Percentiles rank a stretch among this genome's conserved stretches.
Conservation (phyloP, 2,329 filamentous ascomycete species). For the Cladophialophora chaetospira region DNA sequence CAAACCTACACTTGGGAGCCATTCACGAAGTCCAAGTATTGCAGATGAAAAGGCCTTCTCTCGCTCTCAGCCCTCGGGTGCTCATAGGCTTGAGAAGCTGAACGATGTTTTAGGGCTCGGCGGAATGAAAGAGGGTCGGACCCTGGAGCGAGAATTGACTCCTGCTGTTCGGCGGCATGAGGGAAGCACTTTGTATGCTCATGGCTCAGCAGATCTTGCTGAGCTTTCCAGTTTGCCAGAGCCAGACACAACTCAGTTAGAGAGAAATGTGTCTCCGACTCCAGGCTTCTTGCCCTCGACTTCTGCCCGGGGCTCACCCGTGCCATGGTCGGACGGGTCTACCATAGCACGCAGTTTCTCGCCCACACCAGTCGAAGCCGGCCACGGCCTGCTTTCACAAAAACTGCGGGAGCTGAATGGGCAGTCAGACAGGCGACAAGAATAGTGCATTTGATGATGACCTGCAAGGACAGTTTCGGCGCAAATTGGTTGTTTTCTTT, state of each 20-base stretch:
- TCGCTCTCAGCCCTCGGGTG: constrained; percentile 34
- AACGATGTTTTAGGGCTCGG: constrained; percentile 6
- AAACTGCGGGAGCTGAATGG: constrained; percentile 29
- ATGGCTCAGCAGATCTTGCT: not conserved
- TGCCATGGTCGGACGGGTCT: constrained; percentile 21
- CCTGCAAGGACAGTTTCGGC: too few species aligned
- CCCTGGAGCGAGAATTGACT: not conserved
- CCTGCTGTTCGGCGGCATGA: too few species aligned
- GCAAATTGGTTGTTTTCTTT: not conserved
- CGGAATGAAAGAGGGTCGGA: not conserved
- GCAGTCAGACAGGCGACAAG: not conserved
- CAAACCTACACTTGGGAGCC: constrained; percentile 61
- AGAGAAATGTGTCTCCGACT: constrained; percentile 18
- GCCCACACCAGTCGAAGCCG: constrained; percentile 25
- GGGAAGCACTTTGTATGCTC: too few species aligned
- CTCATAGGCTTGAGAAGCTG: constrained; percentile 21
- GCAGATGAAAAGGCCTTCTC: constrained; percentile 60
- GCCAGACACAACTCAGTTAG: not conserved
- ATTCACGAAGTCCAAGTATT: constrained; percentile 60
- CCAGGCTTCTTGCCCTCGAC: constrained; percentile 30
- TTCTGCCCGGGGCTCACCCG: constrained; percentile 28
- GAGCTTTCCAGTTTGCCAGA: not conserved
- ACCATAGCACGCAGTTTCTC: constrained; percentile 21
- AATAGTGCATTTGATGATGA: not conserved
- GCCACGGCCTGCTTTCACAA: constrained; percentile 30